phyloP scores from a whole-genome alignment of 2,329 filamentous ascomycete species.

The Scytalidium sp. region DNA sequence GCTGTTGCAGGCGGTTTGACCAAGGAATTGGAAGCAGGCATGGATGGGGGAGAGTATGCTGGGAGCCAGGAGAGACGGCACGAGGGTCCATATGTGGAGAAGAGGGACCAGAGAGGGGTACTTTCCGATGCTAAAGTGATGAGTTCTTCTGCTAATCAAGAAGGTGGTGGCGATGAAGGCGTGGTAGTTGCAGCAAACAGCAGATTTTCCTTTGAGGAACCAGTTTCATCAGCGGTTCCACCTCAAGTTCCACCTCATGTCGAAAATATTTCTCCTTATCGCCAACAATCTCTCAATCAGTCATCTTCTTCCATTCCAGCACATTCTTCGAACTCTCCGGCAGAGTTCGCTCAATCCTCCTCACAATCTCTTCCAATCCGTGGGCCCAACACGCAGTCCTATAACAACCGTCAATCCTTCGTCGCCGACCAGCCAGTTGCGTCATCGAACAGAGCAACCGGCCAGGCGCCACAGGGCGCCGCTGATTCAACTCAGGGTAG shows the following conservation, averaged over 20 bases:
- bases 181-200: constrained; percentile 27
- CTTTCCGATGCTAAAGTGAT: constrained; percentile 28
- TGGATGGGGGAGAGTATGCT: not conserved
- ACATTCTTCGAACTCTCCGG: constrained; percentile 10
- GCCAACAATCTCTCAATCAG: not conserved
- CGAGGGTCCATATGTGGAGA: constrained; percentile 22
- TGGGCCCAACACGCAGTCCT: constrained; percentile 11
- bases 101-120: constrained; percentile 37
- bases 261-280: not conserved
- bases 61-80: constrained; percentile 9
- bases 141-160: constrained; percentile 29
- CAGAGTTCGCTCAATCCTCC: constrained; percentile 13
- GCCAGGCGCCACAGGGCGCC: constrained; percentile 16
- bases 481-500: constrained; percentile 18
- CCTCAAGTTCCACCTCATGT: not conserved
- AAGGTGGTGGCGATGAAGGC: constrained; percentile 29
- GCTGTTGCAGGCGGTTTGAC: constrained; percentile 60
- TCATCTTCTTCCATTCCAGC: constrained; percentile 14
- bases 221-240: not conserved
- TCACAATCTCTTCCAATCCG: constrained; percentile 9
- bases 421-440: constrained; percentile 5
- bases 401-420: constrained; percentile 14
- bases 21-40: not conserved
- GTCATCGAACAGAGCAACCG: constrained; percentile 4
- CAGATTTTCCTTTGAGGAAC: constrained; percentile 23